These are phyloP conservation scores for Knufia fluminis DNA, from an alignment of 2,329 filamentous ascomycete species.

Conservation along the genomic window DNA sequence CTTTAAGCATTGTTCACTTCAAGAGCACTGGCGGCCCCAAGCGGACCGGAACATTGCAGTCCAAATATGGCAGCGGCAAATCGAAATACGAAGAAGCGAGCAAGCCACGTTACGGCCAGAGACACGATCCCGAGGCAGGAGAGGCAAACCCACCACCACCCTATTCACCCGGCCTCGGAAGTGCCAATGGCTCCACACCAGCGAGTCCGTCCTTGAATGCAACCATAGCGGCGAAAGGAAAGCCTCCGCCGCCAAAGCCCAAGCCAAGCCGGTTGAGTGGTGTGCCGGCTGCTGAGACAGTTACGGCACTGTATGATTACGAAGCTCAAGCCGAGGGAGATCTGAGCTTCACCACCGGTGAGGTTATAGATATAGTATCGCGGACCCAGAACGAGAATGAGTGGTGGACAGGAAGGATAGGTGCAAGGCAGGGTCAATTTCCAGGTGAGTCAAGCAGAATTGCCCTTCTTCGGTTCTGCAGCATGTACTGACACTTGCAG, in stretches of 20 bases:
- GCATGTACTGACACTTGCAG: conserved; percentile 17
- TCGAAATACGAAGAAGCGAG: conserved; percentile 23
- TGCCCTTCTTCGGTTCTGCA: background rate
- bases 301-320: conserved; percentile 90
- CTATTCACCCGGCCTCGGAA: conserved; percentile 44
- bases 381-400: conserved; percentile 88
- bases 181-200: conserved; percentile 33
- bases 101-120: conserved; percentile 15
- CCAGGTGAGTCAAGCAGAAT: conserved; percentile 56
- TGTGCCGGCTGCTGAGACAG: conserved; percentile 60
- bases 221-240: conserved; percentile 45
- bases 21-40: conserved; percentile 65
- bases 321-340: conserved; percentile 92
- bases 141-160: conserved; percentile 59
- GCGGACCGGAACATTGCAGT: conserved; percentile 16
- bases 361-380: conserved; percentile 77
- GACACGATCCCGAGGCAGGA: conserved; percentile 29
- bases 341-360: conserved; percentile 78
- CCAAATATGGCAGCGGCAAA: conserved; percentile 17
- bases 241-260: conserved; percentile 64
- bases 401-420: conserved; percentile 84
- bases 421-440: conserved; percentile 80
- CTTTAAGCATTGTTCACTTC: conserved; percentile 77
- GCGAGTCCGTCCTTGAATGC: conserved; percentile 39
- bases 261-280: conserved; percentile 67